Conservation (phyloP, 805 yeast genomes). For the Saturnispora saitoi region DNA sequence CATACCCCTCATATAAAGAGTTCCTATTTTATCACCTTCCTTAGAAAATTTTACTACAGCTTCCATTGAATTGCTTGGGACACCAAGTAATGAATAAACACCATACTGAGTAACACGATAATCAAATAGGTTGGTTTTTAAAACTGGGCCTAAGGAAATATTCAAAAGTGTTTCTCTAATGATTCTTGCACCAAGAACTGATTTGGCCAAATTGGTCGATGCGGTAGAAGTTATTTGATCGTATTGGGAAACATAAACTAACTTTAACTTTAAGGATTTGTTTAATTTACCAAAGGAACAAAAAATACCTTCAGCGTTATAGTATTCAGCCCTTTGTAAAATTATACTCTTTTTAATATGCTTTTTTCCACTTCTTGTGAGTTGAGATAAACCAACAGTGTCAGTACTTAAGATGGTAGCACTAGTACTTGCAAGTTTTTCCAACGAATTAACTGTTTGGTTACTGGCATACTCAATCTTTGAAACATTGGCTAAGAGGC, state of each 20-base stretch:
- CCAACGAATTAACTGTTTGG: conserved; percentile 6
- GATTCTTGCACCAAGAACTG: conserved; percentile 41
- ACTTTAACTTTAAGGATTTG: conserved; percentile 28
- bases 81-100: conserved; percentile 38
- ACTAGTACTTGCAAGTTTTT: conserved; percentile 7
- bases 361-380: conserved; percentile 8
- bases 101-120: conserved; percentile 38
- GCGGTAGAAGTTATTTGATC: conserved; percentile 13
- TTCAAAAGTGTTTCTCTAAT: conserved; percentile 40
- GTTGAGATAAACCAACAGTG: conserved; percentile 14
- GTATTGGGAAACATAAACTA: conserved; percentile 31
- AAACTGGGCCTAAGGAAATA: conserved; percentile 48
- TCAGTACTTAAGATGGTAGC: conserved; percentile 29
- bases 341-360: conserved; percentile 21
- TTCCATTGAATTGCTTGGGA: conserved; percentile 52
- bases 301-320: conserved; percentile 44
- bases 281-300: conserved; percentile 26
- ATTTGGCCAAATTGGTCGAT: conserved; percentile 33
- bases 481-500: conserved; percentile 30
- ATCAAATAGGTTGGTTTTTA: conserved; percentile 54
- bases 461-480: conserved; percentile 20
- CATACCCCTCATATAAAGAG: conserved; percentile 53
- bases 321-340: conserved; percentile 31
- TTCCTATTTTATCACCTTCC: conserved; percentile 38
- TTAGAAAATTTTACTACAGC: conserved; percentile 38